phyloP scores from a whole-genome alignment of 192 early-diverging fungal genomes.

The Diversispora eburnea region DNA sequence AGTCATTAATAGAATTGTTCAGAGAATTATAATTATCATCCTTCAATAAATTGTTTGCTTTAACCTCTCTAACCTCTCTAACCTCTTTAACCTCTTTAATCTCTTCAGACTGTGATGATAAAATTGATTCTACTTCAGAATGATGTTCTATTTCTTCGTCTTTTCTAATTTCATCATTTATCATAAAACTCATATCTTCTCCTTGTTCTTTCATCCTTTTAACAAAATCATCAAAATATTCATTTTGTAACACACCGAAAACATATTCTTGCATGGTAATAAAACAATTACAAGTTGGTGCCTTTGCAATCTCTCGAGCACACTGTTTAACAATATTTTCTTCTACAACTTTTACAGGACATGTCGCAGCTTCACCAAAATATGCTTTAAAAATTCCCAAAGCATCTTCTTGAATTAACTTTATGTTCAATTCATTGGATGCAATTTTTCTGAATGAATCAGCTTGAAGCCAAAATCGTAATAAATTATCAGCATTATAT shows the following conservation, averaged over 20 bases:
- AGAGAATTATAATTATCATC: no score
- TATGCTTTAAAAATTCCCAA: constrained; percentile 18
- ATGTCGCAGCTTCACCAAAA: constrained; percentile 18
- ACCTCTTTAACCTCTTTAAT: no score
- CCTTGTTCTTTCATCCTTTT: constrained; percentile 12
- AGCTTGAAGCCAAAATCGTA: constrained; percentile 22
- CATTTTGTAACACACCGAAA: not conserved
- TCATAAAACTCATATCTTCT: constrained; percentile 19
- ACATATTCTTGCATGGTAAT: constrained; percentile 3
- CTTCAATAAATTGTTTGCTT: not conserved
- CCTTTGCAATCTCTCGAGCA: not conserved
- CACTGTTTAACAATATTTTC: constrained; percentile 8
- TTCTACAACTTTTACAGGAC: not conserved
- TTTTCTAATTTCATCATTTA: not conserved
- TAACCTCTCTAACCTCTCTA: no score
- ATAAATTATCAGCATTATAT: not conserved
- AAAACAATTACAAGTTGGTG: constrained; percentile 8
- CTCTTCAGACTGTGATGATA: not conserved
- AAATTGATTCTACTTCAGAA: not conserved
- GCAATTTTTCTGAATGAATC: constrained; percentile 21
- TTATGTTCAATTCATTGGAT: not conserved
- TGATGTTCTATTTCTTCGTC: not conserved
- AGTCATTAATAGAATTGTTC: no score
- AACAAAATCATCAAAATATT: constrained; percentile 25
- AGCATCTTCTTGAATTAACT: constrained; percentile 16